Evolutionary conservation across 2,329 filamentous ascomycete genomes (phyloP).

Genomic region (Cercospora sp.): DNA sequence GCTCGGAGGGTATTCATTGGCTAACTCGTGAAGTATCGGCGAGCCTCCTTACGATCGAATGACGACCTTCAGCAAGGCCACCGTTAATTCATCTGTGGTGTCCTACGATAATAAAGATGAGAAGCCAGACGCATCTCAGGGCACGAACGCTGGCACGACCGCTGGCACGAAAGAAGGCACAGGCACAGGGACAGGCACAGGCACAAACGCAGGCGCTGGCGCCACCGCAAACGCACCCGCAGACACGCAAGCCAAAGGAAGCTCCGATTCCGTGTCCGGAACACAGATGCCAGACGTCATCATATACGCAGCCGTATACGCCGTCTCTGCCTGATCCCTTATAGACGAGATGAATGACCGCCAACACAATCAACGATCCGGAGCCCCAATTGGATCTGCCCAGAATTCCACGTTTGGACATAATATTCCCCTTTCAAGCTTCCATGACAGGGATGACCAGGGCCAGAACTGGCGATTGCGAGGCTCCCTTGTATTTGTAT

Average conservation of each 20-base stretch:
- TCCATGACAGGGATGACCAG: neutral
- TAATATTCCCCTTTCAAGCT: neutral
- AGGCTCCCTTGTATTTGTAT: neutral
- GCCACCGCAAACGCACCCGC: neutral
- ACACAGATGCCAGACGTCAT: constrained; percentile 15
- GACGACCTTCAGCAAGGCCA: constrained; percentile 31
- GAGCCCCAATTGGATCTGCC: neutral
- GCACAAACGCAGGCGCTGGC: neutral
- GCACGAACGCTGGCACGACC: neutral
- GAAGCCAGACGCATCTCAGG: neutral
- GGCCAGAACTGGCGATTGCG: neutral
- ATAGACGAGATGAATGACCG: neutral
- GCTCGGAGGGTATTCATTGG: neutral
- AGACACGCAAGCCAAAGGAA: neutral
- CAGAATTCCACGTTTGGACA: neutral
- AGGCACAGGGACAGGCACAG: no score
- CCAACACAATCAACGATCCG: neutral
- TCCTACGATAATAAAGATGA: constrained; percentile 16
- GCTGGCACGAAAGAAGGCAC: neutral
- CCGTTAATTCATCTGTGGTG: constrained; percentile 22
- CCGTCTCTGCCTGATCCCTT: constrained; percentile 1
- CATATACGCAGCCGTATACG: constrained; percentile 26
- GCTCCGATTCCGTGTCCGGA: constrained; percentile 17
- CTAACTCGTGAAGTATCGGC: constrained; percentile 32
- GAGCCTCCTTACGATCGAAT: constrained; percentile 35